These are phyloP conservation scores for Cyclostephanos tholiformis DNA, from an alignment of 108 stramenopile species.

Conservation along the genomic window DNA sequence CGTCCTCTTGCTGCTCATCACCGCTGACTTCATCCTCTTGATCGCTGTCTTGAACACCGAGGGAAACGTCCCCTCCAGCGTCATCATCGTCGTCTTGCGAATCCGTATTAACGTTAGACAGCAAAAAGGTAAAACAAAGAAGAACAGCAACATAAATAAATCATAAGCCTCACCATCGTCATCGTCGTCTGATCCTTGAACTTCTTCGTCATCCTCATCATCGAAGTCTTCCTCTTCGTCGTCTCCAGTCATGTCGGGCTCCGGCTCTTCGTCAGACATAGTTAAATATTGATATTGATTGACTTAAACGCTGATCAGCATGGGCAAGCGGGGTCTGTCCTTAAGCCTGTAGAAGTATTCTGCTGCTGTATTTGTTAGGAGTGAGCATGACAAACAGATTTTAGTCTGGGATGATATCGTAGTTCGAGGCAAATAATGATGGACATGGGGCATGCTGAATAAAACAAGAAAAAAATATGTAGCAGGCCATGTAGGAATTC, in stretches of 20 bases:
- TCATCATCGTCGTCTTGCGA: background rate
- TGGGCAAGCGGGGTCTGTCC: too few species aligned
- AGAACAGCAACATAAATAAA: background rate
- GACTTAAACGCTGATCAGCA: too few species aligned
- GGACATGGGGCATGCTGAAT: too few species aligned
- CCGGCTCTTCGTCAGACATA: background rate
- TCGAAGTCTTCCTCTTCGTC: slow-evolving; percentile 3
- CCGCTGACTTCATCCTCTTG: background rate
- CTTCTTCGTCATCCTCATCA: background rate
- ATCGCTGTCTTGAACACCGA: background rate
- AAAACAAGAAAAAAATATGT: too few species aligned
- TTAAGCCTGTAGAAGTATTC: too few species aligned
- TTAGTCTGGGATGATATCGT: too few species aligned
- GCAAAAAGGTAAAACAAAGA: background rate
- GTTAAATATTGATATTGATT: background rate
- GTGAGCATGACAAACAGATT: too few species aligned
- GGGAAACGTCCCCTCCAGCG: background rate
- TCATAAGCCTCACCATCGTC: background rate
- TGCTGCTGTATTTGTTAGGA: too few species aligned
- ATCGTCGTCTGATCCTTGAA: background rate
- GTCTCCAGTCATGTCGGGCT: background rate
- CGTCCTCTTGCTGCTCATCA: background rate
- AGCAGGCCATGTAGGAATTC: too few species aligned
- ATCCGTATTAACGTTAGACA: background rate
- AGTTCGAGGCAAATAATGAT: too few species aligned